phyloP scores from a whole-genome alignment of 1,284 basidiomycete genomes.

The Cryptococcus deneoformans region DNA sequence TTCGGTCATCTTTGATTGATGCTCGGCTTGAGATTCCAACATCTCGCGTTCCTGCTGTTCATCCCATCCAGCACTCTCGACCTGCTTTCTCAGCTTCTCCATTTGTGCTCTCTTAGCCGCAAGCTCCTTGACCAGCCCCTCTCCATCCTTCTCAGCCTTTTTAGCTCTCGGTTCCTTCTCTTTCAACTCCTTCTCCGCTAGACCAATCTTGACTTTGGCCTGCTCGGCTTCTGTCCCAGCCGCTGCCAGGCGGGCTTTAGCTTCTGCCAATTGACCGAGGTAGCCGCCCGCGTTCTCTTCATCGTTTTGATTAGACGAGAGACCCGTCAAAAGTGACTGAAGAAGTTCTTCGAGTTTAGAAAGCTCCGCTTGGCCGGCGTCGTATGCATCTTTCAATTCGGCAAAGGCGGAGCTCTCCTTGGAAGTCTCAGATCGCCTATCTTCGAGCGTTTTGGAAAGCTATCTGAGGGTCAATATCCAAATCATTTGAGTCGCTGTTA shows the following conservation, averaged over 20 bases:
- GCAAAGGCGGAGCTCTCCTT: slow-evolving; percentile 44
- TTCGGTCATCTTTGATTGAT: slow-evolving; percentile 59
- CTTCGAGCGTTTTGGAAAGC: slow-evolving; percentile 58
- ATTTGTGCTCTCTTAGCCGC: slow-evolving; percentile 62
- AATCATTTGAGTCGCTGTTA: slow-evolving; percentile 3
- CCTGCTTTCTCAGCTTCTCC: slow-evolving; percentile 57
- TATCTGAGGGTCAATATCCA: slow-evolving; percentile 33
- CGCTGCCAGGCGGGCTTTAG: slow-evolving; percentile 70
- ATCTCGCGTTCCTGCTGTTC: slow-evolving; percentile 67
- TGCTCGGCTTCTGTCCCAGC: slow-evolving; percentile 85
- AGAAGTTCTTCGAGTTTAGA: slow-evolving; percentile 86
- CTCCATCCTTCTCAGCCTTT: slow-evolving; percentile 77
- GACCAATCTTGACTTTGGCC: slow-evolving; percentile 69
- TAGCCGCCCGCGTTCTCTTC: slow-evolving; percentile 74
- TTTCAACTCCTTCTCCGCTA: slow-evolving; percentile 78
- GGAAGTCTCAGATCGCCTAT: slow-evolving; percentile 62
- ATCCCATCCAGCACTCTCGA: slow-evolving; percentile 73
- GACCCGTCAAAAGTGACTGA: slow-evolving; percentile 89
- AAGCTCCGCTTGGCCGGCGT: slow-evolving; percentile 63
- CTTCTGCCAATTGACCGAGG: slow-evolving; percentile 93
- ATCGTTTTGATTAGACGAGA: slow-evolving; percentile 66
- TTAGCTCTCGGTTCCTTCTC: slow-evolving; percentile 76
- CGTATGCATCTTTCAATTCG: slow-evolving; percentile 61
- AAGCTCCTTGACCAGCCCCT: slow-evolving; percentile 64
- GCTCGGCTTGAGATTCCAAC: slow-evolving; percentile 59